phyloP scores from a whole-genome alignment of 192 early-diverging fungal genomes.

The Spinellus fusiger region DNA sequence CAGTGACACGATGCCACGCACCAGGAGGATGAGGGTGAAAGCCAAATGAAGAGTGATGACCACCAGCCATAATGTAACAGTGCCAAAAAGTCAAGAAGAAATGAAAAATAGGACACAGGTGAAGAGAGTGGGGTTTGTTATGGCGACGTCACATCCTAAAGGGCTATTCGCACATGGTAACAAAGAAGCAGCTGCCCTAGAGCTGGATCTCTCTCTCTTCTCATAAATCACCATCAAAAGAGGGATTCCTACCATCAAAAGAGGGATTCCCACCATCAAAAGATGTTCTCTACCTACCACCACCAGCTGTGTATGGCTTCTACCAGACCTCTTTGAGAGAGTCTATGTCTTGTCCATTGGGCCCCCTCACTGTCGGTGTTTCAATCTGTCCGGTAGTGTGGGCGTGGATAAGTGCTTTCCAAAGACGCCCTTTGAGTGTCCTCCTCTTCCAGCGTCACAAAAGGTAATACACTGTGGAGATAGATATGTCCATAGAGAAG shows the following conservation, averaged over 20 bases:
- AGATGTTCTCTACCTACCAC: too few species aligned
- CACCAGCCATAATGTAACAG: slow-evolving; percentile 39
- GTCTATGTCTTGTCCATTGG: neutral
- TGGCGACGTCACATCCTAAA: neutral
- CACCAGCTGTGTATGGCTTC: too few species aligned
- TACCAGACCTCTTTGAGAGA: neutral
- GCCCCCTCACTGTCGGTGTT: neutral
- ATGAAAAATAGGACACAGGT: neutral
- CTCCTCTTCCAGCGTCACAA: neutral
- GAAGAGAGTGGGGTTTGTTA: neutral
- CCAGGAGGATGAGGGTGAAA: slow-evolving; percentile 49
- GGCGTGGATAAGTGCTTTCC: neutral
- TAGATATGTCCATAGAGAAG: too few species aligned
- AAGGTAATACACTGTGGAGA: neutral
- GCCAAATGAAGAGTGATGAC: slow-evolving; percentile 21
- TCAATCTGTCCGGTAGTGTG: neutral
- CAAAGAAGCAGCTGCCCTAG: too few species aligned
- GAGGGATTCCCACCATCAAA: too few species aligned
- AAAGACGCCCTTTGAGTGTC: neutral
- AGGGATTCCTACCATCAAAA: too few species aligned
- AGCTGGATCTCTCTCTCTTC: too few species aligned
- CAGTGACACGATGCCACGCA: slow-evolving; percentile 46
- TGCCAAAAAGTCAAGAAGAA: slow-evolving; percentile 6
- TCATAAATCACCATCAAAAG: too few species aligned
- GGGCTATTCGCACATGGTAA: too few species aligned